Evolutionary conservation across 2,329 filamentous ascomycete species (phyloP).

Genomic region (Talaromyces sp.): DNA sequence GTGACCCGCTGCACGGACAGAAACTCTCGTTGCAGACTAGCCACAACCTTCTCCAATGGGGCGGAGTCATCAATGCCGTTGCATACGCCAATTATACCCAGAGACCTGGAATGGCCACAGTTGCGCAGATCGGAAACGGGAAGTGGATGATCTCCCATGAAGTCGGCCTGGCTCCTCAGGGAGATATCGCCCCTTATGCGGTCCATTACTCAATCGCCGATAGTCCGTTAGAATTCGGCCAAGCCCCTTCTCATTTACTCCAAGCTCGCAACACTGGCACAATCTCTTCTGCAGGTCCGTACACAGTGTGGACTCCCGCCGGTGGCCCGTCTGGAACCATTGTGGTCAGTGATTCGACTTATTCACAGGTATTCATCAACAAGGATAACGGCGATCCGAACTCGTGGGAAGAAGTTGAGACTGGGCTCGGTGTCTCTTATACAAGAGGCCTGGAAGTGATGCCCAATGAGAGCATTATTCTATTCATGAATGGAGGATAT

Average conservation of each 20-base stretch:
- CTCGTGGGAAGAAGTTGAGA: constrained; percentile 42
- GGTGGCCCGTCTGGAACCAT: constrained; percentile 47
- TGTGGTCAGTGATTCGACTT: constrained; percentile 41
- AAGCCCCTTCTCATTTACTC: constrained; percentile 41
- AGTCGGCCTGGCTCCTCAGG: constrained; percentile 2
- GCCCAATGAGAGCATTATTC: constrained; percentile 24
- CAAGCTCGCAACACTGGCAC: constrained; percentile 38
- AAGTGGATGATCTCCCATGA: constrained; percentile 8
- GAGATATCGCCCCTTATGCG: constrained; percentile 7
- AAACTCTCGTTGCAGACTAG: constrained; percentile 63
- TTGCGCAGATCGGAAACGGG: constrained; percentile 37
- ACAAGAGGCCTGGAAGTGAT: constrained; percentile 45
- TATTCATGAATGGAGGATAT: constrained; percentile 3
- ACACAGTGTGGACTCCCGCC: constrained; percentile 49
- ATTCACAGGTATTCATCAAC: constrained; percentile 45
- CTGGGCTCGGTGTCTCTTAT: constrained; percentile 41
- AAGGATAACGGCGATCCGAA: constrained; percentile 40
- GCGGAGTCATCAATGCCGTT: constrained; percentile 57
- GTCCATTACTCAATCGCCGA: constrained; percentile 45
- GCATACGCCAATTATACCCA: constrained; percentile 55
- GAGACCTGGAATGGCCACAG: constrained; percentile 64
- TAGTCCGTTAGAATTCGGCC: constrained; percentile 47
- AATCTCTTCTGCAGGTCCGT: constrained; percentile 40
- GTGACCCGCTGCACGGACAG: constrained; percentile 58
- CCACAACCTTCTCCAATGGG: constrained; percentile 57